Conservation (phyloP, 306 rosid genomes). For the Calophaca sinica region DNA sequence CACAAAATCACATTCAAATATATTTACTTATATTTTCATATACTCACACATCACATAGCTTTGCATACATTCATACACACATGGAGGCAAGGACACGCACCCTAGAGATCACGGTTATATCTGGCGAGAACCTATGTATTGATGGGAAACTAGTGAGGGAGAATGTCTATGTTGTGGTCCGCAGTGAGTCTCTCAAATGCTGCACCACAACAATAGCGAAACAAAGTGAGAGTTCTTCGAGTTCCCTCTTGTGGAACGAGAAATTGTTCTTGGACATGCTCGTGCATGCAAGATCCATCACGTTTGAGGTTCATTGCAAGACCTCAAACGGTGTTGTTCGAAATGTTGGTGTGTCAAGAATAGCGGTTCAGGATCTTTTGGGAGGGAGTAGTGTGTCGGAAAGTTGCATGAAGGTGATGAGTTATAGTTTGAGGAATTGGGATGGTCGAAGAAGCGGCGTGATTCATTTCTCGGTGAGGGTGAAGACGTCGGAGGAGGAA, state of each 20-base stretch:
- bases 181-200: constrained; percentile 30
- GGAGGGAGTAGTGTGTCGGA: constrained; percentile 51
- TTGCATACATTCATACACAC: background rate
- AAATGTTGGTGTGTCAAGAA: constrained; percentile 47
- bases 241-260: constrained; percentile 51
- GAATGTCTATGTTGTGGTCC: constrained; percentile 46
- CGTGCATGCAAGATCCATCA: constrained; percentile 42
- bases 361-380: constrained; percentile 51
- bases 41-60: too few species aligned
- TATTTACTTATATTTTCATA: too few species aligned
- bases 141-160: constrained; percentile 47
- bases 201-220: constrained; percentile 41
- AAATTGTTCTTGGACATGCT: constrained; percentile 53
- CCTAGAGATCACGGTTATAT: constrained; percentile 56
- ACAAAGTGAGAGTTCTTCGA: constrained; percentile 41
- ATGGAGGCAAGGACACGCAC: constrained; percentile 25
- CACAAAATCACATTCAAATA: background rate
- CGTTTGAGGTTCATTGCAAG: constrained; percentile 54
- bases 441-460: constrained; percentile 61
- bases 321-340: constrained; percentile 11
- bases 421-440: constrained; percentile 62
- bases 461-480: constrained; percentile 58
- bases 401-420: constrained; percentile 53
- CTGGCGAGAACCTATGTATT: constrained; percentile 48
- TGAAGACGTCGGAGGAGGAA: constrained; percentile 12